A percentile compares a stretch with the other conserved stretches of the same genome.
Conservation (phyloP, 495 filamentous ascomycete species). For the Penicillium argentinense region DNA sequence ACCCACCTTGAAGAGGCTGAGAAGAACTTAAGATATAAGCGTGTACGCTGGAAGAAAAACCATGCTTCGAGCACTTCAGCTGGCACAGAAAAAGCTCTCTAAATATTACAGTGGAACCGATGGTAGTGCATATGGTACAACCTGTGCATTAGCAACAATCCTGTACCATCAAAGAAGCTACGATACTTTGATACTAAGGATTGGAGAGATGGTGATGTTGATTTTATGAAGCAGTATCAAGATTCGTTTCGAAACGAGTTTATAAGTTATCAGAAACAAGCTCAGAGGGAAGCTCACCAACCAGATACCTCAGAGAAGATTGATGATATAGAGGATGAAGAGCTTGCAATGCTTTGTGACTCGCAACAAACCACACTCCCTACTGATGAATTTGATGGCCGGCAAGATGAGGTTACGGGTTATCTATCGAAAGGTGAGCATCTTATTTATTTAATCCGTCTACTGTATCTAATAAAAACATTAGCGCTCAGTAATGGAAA, state of each 20-base stretch:
- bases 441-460: not conserved
- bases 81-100: no score
- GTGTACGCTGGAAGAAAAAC: no score
- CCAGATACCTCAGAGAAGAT: not conserved
- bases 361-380: not conserved
- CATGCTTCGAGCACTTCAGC: no score
- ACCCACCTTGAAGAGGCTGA: no score
- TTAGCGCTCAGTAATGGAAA: constrained; percentile 2
- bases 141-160: not conserved
- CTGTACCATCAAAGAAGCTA: not conserved
- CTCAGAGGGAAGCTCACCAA: not conserved
- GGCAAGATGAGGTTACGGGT: not conserved
- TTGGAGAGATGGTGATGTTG: not conserved
- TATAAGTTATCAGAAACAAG: not conserved
- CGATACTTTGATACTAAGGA: not conserved
- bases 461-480: constrained; percentile 2
- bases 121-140: not conserved
- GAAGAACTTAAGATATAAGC: no score
- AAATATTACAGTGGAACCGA: not conserved
- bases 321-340: not conserved
- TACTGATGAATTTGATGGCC: not conserved
- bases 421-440: not conserved
- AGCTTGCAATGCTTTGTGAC: not conserved
- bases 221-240: not conserved
- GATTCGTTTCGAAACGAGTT: not conserved